These are phyloP conservation scores for Chaetomium cochliodes DNA, from an alignment of 495 filamentous ascomycete species.

Conservation along the genomic window DNA sequence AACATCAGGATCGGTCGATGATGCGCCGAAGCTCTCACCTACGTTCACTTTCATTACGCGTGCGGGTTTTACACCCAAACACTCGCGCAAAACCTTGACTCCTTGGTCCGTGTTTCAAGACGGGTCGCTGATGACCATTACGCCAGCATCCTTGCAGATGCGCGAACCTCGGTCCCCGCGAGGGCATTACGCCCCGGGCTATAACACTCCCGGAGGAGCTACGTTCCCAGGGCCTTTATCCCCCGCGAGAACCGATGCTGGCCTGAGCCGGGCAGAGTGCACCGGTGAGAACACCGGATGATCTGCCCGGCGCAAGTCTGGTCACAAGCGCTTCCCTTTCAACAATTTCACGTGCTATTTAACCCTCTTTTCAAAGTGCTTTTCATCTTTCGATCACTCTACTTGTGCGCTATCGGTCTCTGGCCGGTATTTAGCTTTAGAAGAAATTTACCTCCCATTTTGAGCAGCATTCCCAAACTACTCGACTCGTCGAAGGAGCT, in stretches of 20 bases:
- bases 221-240: constrained; percentile 61
- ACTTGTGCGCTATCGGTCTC: constrained; percentile 74
- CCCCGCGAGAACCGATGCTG: constrained; percentile 44
- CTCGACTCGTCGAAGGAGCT: constrained; percentile 65
- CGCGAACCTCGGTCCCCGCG: constrained; percentile 31
- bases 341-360: constrained; percentile 76
- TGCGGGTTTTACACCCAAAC: constrained; percentile 67
- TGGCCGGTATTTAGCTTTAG: constrained; percentile 69
- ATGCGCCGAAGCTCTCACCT: constrained; percentile 54
- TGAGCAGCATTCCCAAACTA: constrained; percentile 70
- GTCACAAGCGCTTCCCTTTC: constrained; percentile 48
- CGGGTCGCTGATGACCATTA: constrained; percentile 51
- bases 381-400: constrained; percentile 72
- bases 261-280: constrained; percentile 55
- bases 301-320: constrained; percentile 57
- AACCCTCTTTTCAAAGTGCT: constrained; percentile 71
- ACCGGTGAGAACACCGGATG: constrained; percentile 56
- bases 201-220: constrained; percentile 62
- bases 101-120: constrained; percentile 69
- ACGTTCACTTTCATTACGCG: constrained; percentile 70
- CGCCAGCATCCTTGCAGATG: constrained; percentile 58
- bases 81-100: constrained; percentile 69
- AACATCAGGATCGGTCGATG: constrained; percentile 73
- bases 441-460: constrained; percentile 74
- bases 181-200: constrained; percentile 38